Evolutionary conservation across 2,329 filamentous ascomycete species (phyloP), one percentile per base, ranked within the genome.

Genomic region (Daldinia sp.): DNA sequence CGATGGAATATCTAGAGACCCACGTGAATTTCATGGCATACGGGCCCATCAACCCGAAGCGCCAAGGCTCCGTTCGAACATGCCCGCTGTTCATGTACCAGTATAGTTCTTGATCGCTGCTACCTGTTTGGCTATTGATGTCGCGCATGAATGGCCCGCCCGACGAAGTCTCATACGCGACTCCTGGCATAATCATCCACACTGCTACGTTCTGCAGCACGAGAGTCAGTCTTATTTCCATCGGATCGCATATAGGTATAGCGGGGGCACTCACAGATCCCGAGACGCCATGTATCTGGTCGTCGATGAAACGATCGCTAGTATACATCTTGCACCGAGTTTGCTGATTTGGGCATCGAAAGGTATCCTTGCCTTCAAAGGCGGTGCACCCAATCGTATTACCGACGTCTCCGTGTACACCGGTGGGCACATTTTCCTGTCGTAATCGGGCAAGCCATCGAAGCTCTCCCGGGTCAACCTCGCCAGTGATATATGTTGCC

Each of bases 81-180:
- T 70, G 68, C 1, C 68, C 68, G n/a, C 68, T 70, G 33, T 70
- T 70, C 68, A 70, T 70, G 28, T 70, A 70, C 68, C 68, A 70
- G 26, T 70, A 70, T 23, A 70, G 51, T 48, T 70, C 68, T 37
- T 70, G 68, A 20, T 70, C 68, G 20, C 63, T 59, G 28, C 60
- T 30, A 7, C 23, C 44, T 18, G 68, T 70, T 33, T 70, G 68
- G 39, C 68, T 70, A 15, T 70, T 70, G 59, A 70, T 70, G 20
- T 70, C 68, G 26, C 65, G 68, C 68, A 70, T 70, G 46, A 70
- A 70, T 20, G 68, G 68, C 10, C 68, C 68, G 3, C 68, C 62
- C 3, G 68, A 44, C 1, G 65, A 68, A 3, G 68, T 70, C 30
- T 70, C 68, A 33, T 68, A 70, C 6, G 65, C 68, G 9, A 59